Base-by-base conservation (phyloP, 805 yeast species). In the Saccharomycopsis synnaedendra region DNA sequence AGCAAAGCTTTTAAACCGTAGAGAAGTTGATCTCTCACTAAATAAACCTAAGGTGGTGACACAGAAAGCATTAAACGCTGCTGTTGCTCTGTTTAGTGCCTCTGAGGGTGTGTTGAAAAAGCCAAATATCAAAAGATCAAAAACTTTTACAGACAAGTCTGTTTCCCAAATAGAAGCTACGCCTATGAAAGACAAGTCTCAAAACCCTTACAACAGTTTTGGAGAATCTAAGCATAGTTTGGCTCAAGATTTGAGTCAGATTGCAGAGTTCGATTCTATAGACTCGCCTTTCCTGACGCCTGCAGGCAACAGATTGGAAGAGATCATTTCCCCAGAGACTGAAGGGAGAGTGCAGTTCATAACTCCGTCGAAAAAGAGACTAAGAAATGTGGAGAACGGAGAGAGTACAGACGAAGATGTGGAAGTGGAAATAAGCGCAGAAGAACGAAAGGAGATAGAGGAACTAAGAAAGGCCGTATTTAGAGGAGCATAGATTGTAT, bases 151-250 rank as follows among this genome's bases (percentile, higher is more conserved):
- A 7, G 46, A 47, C 9, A 29, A 32, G 30, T 48, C 51, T 35
- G 40, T 47, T 30, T 50, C 54, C 5, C 54, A 51, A 38, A 51
- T 51, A 40, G 52, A 51, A 19, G 51, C 52, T 3, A 48, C 54
- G 5, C 54, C 54, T 33, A 40, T 41, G 4, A 51, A 51, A 36
- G 41, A 40, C 11, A 9, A 28, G 10, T 6, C 32, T 7, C 32
- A 41, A 11, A 30, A 30, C 19, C 43, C 43, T 5, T 7, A 30
- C 36, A 31, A 28, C 2, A 9, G 10, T 5, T 31, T 7, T 29
- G 19, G 36, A 7, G 33, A 41, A 31, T 31, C 34, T 5, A 9
- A 32, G 11, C 32, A 35, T 8, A 28, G 27, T 9, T 37, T 8
- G 19, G 32, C 33, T 6, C 32, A 37, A 9, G 37, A 41, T 11